Evolutionary conservation across 2,329 filamentous ascomycete genomes (phyloP).

Genomic region (Ceratocystis variospora): DNA sequence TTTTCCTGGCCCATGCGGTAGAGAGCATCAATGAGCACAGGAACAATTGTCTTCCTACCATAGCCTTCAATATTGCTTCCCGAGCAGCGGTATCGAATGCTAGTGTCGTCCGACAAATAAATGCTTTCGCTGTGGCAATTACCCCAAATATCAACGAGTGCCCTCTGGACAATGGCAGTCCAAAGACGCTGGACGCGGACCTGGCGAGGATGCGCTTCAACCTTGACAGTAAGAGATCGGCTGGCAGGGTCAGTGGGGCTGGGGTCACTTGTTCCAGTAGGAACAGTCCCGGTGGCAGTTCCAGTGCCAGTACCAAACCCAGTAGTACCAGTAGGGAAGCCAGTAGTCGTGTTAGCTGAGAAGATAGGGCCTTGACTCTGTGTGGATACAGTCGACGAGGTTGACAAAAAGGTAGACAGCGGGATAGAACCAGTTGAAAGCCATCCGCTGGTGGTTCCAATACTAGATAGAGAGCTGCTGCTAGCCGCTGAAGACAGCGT

Average conservation of each 20-base stretch:
- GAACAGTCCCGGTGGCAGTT: not conserved
- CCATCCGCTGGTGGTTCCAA: not conserved
- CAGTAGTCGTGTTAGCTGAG: not conserved
- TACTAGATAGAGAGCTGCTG: not conserved
- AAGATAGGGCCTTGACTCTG: not conserved
- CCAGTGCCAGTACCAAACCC: conserved; percentile 8
- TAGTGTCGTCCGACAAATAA: not conserved
- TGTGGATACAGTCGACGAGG: not conserved
- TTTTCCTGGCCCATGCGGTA: conserved; percentile 10
- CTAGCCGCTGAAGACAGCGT: not conserved
- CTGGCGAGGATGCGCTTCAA: conserved; percentile 12
- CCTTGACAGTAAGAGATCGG: not conserved
- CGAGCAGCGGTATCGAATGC: conserved; percentile 13
- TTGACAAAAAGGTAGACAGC: not conserved
- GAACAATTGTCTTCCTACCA: conserved; percentile 9
- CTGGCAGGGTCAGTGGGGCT: not conserved
- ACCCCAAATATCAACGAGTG: conserved; percentile 15
- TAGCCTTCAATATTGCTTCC: conserved; percentile 9
- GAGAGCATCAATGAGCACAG: conserved; percentile 11
- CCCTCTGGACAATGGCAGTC: conserved; percentile 13
- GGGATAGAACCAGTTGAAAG: not conserved
- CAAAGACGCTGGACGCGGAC: conserved; percentile 10
- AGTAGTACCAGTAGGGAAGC: not conserved
- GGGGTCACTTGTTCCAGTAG: not conserved
- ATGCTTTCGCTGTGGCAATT: conserved; percentile 8